These are phyloP conservation scores for Ceratocystis lukuohia DNA, from an alignment of 2,329 filamentous ascomycete genomes.

Conservation along the genomic window DNA sequence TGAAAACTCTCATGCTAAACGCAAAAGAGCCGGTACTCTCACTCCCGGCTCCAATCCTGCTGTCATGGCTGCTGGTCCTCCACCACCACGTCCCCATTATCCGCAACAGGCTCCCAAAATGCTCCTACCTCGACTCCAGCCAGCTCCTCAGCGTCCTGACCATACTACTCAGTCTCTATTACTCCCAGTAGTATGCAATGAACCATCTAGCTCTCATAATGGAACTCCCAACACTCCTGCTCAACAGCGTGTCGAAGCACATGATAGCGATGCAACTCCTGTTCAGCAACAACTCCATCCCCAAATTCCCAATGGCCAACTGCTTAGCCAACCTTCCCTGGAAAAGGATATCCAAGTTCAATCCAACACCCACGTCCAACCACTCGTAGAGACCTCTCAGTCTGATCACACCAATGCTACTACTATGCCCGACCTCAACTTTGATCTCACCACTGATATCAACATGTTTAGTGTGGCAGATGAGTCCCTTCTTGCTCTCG, in stretches of 20 bases:
- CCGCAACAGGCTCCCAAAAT: conserved; percentile 22
- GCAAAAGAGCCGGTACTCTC: conserved; percentile 1
- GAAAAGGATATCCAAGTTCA: neutral
- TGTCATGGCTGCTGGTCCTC: conserved; percentile 22
- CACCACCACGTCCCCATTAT: conserved; percentile 18
- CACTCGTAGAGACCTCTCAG: neutral
- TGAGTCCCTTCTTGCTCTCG: conserved; percentile 9
- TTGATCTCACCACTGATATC: conserved; percentile 11
- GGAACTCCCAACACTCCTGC: neutral
- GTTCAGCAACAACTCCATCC: neutral
- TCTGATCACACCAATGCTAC: neutral
- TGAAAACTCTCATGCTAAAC: conserved; percentile 7
- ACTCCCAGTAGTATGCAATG: neutral
- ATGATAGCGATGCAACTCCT: neutral
- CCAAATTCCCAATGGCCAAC: neutral
- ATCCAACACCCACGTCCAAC: neutral
- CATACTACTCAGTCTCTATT: neutral
- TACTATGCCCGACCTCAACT: neutral
- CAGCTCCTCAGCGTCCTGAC: neutral
- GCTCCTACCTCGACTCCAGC: neutral
- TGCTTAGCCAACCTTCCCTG: neutral
- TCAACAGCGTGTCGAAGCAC: neutral
- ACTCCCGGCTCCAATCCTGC: conserved; percentile 31
- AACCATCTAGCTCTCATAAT: neutral
- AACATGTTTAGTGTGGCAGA: conserved; percentile 9